Percentiles rank a stretch among this genome's conserved stretches.
phyloP scores from a whole-genome alignment of 2,329 filamentous ascomycete species.

The Fusarium haematococcum region DNA sequence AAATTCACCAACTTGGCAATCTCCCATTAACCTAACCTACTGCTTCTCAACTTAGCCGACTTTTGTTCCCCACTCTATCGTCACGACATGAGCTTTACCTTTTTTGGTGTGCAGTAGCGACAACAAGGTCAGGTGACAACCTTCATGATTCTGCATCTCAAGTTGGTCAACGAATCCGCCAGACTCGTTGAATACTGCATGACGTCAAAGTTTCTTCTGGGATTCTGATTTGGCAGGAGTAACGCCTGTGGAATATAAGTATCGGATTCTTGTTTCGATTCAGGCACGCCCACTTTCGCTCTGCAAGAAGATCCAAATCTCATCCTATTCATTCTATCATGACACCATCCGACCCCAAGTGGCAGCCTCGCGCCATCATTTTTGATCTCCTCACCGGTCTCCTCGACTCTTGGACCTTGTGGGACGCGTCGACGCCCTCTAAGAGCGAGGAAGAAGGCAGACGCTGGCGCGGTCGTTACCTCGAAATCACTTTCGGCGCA shows the following conservation, averaged over 20 bases:
- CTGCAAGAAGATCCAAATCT: not conserved
- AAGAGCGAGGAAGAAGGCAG: conserved; percentile 41
- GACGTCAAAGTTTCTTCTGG: not conserved
- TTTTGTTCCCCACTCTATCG: not conserved
- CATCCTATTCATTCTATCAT: not conserved
- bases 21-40: not conserved
- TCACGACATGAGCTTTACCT: not conserved
- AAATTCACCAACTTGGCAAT: too few species aligned
- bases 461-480: conserved; percentile 53
- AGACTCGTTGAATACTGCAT: not conserved
- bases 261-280: not conserved
- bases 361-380: conserved; percentile 50
- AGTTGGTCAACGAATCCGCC: not conserved
- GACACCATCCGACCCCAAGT: not conserved
- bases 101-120: not conserved
- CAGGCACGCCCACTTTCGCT: not conserved
- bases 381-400: conserved; percentile 57
- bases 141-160: not conserved
- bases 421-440: conserved; percentile 48
- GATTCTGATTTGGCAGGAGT: not conserved
- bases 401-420: conserved; percentile 54
- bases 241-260: not conserved
- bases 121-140: not conserved
- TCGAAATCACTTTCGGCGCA: conserved; percentile 51
- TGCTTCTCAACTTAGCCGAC: not conserved